These are phyloP conservation scores for Spathaspora hagerdaliae DNA, from an alignment of 805 yeast species.

Conservation along the genomic window DNA sequence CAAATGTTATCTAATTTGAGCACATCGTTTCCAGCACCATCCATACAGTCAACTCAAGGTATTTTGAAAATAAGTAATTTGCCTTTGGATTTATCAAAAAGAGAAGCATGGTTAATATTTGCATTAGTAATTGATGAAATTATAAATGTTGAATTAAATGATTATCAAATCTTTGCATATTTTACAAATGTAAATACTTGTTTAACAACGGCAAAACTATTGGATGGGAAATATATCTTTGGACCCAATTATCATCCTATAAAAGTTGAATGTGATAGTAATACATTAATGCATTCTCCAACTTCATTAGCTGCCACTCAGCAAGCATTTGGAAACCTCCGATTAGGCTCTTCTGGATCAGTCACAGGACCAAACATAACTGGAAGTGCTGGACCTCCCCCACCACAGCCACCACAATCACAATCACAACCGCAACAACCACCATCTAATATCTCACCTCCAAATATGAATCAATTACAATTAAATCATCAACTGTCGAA, in stretches of 20 bases:
- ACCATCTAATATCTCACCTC: slow-evolving; percentile 29
- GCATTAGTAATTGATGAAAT: slow-evolving; percentile 64
- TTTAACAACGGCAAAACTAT: slow-evolving; percentile 34
- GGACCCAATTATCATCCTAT: slow-evolving; percentile 34
- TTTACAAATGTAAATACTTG: slow-evolving; percentile 38
- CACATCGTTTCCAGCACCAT: background rate
- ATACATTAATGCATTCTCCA: slow-evolving; percentile 9
- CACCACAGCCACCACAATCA: background rate
- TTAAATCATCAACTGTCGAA: slow-evolving; percentile 9
- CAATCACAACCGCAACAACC: background rate
- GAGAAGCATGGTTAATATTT: slow-evolving; percentile 68
- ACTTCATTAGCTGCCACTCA: slow-evolving; percentile 12
- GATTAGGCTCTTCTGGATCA: slow-evolving; percentile 14
- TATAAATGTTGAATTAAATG: slow-evolving; percentile 43
- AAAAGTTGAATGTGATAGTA: slow-evolving; percentile 30
- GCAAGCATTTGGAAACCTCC: slow-evolving; percentile 22
- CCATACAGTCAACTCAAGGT: slow-evolving; percentile 9
- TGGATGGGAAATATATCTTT: slow-evolving; percentile 38
- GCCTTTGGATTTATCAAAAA: slow-evolving; percentile 57
- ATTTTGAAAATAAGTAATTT: slow-evolving; percentile 43
- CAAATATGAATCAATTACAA: slow-evolving; percentile 13
- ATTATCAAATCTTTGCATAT: slow-evolving; percentile 27
- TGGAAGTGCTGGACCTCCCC: background rate
- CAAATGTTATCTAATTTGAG: background rate
- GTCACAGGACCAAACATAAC: background rate